Percentiles rank a stretch among this genome's conserved stretches.
phyloP scores from a whole-genome alignment of 1,284 basidiomycete genomes.

The Leccinum laetum region DNA sequence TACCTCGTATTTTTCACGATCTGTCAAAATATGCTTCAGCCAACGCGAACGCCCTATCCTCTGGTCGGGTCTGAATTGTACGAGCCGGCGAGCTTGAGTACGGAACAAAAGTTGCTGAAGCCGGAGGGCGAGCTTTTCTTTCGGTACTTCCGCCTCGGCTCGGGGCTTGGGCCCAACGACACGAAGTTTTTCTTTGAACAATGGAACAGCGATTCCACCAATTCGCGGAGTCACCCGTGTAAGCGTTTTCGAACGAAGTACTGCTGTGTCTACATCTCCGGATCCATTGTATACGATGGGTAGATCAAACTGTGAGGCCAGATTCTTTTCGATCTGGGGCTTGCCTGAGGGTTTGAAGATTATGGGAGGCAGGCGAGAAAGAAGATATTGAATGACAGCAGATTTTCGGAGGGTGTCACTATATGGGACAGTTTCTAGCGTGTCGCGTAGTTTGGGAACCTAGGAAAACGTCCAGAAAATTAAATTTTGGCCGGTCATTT shows the following conservation, averaged over 20 bases:
- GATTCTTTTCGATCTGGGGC: not conserved
- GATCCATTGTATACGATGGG: slow-evolving; percentile 22
- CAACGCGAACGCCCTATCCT: slow-evolving; percentile 28
- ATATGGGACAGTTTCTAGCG: slow-evolving; percentile 22
- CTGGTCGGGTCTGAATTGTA: slow-evolving; percentile 26
- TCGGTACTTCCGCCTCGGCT: slow-evolving; percentile 16
- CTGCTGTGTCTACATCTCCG: slow-evolving; percentile 50
- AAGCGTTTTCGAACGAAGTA: slow-evolving; percentile 41
- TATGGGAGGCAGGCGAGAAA: slow-evolving; percentile 16
- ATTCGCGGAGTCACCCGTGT: slow-evolving; percentile 65
- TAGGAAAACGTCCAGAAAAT: slow-evolving; percentile 18
- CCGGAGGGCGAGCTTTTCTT: slow-evolving; percentile 15
- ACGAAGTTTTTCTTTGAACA: slow-evolving; percentile 51
- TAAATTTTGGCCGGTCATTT: not conserved
- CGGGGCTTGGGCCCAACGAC: slow-evolving; percentile 48
- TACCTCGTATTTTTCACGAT: slow-evolving; percentile 28
- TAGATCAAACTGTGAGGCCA: not conserved
- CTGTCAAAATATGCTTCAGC: slow-evolving; percentile 32
- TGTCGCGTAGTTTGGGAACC: slow-evolving; percentile 30
- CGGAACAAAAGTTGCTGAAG: slow-evolving; percentile 25
- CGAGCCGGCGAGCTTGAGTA: slow-evolving; percentile 13
- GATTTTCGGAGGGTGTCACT: slow-evolving; percentile 25
- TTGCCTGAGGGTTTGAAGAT: slow-evolving; percentile 12
- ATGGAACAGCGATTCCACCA: slow-evolving; percentile 44
- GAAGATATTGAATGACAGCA: slow-evolving; percentile 21